Conservation (phyloP, 495 filamentous ascomycete species). For the Xylona heveae region DNA sequence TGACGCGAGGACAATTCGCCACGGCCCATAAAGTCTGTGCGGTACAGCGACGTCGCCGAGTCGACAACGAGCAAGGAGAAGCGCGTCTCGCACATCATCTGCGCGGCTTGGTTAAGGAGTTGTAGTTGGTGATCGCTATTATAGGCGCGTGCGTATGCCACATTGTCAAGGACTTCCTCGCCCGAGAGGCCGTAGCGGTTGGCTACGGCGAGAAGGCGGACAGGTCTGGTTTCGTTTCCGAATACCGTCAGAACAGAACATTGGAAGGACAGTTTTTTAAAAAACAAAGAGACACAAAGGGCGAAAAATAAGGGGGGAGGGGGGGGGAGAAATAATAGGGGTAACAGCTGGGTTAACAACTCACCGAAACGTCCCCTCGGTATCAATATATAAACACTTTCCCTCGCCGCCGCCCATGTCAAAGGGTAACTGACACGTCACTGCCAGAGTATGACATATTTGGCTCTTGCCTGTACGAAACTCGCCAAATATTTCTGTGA, state of each 20-base stretch:
- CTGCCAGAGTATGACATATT: conserved; percentile 94
- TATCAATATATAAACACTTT: conserved; percentile 98
- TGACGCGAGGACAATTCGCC: conserved; percentile 82
- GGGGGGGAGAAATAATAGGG: too few relatives aligned
- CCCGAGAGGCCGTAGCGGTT: conserved; percentile 85
- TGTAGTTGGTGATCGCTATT: conserved; percentile 96
- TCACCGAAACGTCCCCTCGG: conserved; percentile 79
- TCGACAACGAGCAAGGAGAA: conserved; percentile 93
- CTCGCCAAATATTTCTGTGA: conserved; percentile 98
- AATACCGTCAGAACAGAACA: conserved; percentile 1
- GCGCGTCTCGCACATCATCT: conserved; percentile 98
- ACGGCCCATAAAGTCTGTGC: conserved; percentile 87
- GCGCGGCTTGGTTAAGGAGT: conserved; percentile 78
- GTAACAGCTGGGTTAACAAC: too few relatives aligned
- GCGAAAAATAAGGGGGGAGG: not conserved
- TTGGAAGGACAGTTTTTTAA: not conserved
- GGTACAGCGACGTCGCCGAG: conserved; percentile 81
- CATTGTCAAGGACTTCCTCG: conserved; percentile 94
- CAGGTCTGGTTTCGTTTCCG: too few relatives aligned
- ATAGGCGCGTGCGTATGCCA: conserved; percentile 92
- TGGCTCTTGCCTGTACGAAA: conserved; percentile 97
- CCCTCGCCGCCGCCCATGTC: conserved; percentile 98
- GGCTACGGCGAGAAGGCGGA: conserved; percentile 75
- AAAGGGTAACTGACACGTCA: conserved; percentile 92
- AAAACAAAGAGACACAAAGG: not conserved